Conservation (phyloP, 106 monocot genomes). For the Gastrodia elata region DNA sequence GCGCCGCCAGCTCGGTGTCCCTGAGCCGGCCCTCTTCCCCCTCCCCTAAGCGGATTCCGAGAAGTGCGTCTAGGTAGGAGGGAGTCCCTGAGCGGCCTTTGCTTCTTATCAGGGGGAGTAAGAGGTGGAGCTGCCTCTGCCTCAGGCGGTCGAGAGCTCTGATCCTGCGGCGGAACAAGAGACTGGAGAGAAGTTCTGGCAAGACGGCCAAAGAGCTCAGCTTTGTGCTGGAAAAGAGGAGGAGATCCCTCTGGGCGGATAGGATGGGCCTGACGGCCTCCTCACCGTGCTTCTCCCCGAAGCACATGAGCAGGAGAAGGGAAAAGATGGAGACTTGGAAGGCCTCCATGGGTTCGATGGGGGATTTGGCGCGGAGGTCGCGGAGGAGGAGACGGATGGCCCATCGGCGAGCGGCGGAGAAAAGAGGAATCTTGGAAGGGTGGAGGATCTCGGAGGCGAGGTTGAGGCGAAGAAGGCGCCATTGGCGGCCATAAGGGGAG, state of each 20-base stretch:
- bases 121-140: constrained; percentile 6
- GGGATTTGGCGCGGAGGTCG: not conserved
- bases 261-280: constrained; percentile 6
- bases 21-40: too few relatives aligned
- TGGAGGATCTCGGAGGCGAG: constrained; percentile 14
- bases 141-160: not conserved
- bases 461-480: not conserved
- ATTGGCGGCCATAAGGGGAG: constrained; percentile 12
- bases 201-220: constrained; percentile 9
- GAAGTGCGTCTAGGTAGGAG: constrained; percentile 71
- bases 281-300: constrained; percentile 20
- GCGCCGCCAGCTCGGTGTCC: constrained; percentile 55
- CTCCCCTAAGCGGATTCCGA: constrained; percentile 63
- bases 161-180: constrained; percentile 11
- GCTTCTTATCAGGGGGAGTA: constrained; percentile 5
- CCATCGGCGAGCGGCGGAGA: constrained; percentile 12
- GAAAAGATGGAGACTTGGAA: constrained; percentile 18
- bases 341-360: not conserved
- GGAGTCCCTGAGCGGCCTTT: constrained; percentile 36
- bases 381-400: constrained; percentile 7
- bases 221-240: not conserved
- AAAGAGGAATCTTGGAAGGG: constrained; percentile 16
- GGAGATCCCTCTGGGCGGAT: not conserved
- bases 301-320: constrained; percentile 24
- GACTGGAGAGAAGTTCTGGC: constrained; percentile 9